Evolutionary conservation across 2,329 filamentous ascomycete species (phyloP).

Genomic region (Trichoderma sp.): DNA sequence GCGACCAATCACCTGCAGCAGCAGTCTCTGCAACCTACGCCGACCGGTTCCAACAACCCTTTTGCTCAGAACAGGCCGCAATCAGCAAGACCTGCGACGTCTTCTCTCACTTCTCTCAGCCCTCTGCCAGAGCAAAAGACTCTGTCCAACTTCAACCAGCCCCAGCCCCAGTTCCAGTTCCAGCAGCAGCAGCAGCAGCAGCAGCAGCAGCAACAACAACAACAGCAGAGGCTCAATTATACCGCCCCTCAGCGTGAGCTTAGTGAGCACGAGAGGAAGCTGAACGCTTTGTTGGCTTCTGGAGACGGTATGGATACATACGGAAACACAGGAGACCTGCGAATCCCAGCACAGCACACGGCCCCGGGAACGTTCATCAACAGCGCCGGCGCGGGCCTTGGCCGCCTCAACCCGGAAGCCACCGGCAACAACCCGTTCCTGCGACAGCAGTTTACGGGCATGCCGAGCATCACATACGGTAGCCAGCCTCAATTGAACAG

Average conservation of each 20-base stretch:
- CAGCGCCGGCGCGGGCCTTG: slow-evolving; percentile 81
- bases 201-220: slow-evolving; percentile 46
- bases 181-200: slow-evolving; percentile 44
- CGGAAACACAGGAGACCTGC: slow-evolving; percentile 93
- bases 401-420: slow-evolving; percentile 68
- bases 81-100: slow-evolving; percentile 58
- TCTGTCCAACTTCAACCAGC: slow-evolving; percentile 60
- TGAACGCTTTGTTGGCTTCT: slow-evolving; percentile 82
- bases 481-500: slow-evolving; percentile 49
- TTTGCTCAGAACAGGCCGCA: slow-evolving; percentile 75
- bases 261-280: slow-evolving; percentile 68
- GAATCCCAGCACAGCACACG: slow-evolving; percentile 95
- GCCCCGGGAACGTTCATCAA: slow-evolving; percentile 96
- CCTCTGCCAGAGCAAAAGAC: slow-evolving; percentile 81
- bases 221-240: slow-evolving; percentile 39
- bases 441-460: slow-evolving; percentile 78
- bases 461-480: slow-evolving; percentile 62
- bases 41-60: slow-evolving; percentile 96
- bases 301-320: slow-evolving; percentile 97
- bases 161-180: slow-evolving; percentile 46
- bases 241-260: slow-evolving; percentile 55
- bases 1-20: slow-evolving; percentile 62
- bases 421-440: slow-evolving; percentile 90
- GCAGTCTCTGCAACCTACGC: slow-evolving; percentile 69
- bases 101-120: slow-evolving; percentile 73